These are phyloP conservation scores for Myriosclerotinia curreyana DNA, from an alignment of 2,329 filamentous ascomycete species.

Conservation along the genomic window DNA sequence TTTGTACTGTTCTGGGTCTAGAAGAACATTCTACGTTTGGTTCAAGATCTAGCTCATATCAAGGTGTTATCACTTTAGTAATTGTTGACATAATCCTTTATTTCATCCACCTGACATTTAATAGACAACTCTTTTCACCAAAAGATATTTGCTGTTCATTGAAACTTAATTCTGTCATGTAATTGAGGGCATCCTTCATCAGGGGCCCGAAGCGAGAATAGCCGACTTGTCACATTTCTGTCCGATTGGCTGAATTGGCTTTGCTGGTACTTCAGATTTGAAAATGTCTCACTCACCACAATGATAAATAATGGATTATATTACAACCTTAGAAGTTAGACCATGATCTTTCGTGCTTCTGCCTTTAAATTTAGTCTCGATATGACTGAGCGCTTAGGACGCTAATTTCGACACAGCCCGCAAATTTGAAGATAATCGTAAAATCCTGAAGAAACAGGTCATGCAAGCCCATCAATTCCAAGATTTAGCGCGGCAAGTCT, in stretches of 20 bases:
- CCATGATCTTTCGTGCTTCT: too few species aligned
- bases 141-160: not conserved
- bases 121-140: too few species aligned
- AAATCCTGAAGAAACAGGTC: not conserved
- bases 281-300: not conserved
- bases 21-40: too few species aligned
- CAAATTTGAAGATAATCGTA: not conserved
- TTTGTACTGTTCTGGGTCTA: too few species aligned
- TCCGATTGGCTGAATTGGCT: not conserved
- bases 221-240: not conserved
- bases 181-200: not conserved
- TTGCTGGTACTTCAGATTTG: too few species aligned
- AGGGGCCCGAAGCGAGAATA: conserved; percentile 6
- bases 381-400: not conserved
- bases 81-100: not conserved
- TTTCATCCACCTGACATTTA: not conserved
- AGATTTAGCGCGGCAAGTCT: not conserved
- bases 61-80: not conserved
- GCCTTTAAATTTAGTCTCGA: not conserved
- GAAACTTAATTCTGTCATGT: not conserved
- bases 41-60: too few species aligned
- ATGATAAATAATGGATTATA: not conserved
- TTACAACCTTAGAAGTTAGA: not conserved
- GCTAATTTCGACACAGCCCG: not conserved
- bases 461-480: too few species aligned